These are phyloP conservation scores for Trichoderma sp. DNA, from an alignment of 2,329 filamentous ascomycete species.

Conservation along the genomic window DNA sequence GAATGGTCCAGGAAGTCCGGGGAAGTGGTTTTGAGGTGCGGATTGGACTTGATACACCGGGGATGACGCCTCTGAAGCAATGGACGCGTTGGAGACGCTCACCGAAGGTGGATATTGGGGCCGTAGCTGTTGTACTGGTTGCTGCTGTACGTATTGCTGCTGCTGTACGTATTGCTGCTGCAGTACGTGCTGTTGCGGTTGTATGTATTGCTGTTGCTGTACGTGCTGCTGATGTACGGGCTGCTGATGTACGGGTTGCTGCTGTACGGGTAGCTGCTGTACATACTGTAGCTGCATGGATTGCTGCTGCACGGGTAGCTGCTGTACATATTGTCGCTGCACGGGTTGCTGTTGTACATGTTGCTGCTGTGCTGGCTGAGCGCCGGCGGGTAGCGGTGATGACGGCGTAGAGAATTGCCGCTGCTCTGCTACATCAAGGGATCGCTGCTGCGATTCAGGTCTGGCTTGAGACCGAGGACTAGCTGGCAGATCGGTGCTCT, in stretches of 20 bases:
- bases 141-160: neutral
- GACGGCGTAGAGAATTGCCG: neutral
- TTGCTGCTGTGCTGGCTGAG: neutral
- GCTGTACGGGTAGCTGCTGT: neutral
- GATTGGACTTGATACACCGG: neutral
- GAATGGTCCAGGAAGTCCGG: neutral
- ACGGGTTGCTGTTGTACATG: neutral
- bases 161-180: neutral
- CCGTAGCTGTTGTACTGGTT: neutral
- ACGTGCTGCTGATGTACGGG: neutral
- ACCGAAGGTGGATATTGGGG: slow-evolving; percentile 3
- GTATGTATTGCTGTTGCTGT: too few relatives aligned
- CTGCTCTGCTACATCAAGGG: neutral
- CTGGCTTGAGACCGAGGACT: neutral
- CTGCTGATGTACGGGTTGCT: neutral
- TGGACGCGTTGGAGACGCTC: neutral
- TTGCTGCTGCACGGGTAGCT: neutral
- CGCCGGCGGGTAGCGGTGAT: neutral
- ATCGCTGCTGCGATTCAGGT: neutral
- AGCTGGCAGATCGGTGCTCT: neutral
- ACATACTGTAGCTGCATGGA: too few relatives aligned
- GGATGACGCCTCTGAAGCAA: neutral
- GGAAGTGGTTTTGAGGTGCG: neutral
- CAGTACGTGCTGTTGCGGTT: too few relatives aligned
- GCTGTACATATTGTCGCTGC: neutral